A percentile compares a stretch with the other conserved stretches of the same genome.
These are phyloP conservation scores for Fusarium pseudocircinatum DNA, from an alignment of 2,329 filamentous ascomycete species.

Conservation along the genomic window DNA sequence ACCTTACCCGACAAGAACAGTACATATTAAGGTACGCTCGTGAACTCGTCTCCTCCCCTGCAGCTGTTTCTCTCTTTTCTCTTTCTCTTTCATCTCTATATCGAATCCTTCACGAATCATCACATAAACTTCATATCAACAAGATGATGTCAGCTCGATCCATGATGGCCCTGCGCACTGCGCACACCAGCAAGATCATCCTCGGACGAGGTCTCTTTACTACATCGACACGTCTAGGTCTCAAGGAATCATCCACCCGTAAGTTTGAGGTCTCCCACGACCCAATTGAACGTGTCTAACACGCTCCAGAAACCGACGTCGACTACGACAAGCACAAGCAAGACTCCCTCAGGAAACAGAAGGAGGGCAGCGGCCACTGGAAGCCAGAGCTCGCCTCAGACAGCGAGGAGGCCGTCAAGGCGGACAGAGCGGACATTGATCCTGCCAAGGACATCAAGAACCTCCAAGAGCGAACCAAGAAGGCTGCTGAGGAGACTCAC, in stretches of 20 bases:
- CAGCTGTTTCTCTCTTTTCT: background rate
- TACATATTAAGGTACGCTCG: conserved; percentile 29
- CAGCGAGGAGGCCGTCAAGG: conserved; percentile 81
- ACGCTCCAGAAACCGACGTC: conserved; percentile 46
- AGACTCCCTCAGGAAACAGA: conserved; percentile 72
- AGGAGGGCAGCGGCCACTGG: conserved; percentile 77
- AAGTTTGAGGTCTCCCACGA: conserved; percentile 16
- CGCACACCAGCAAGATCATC: conserved; percentile 31
- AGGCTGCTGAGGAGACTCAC: conserved; percentile 56
- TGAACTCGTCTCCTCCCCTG: background rate
- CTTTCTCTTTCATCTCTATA: background rate
- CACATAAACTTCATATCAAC: background rate
- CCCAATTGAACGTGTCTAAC: conserved; percentile 3
- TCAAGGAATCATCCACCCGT: conserved; percentile 53
- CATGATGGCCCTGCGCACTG: conserved; percentile 39
- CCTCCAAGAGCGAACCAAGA: conserved; percentile 69
- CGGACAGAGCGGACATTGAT: conserved; percentile 60
- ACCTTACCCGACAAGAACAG: background rate
- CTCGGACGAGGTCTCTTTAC: conserved; percentile 41
- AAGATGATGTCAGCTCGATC: conserved; percentile 40
- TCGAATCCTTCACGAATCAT: background rate
- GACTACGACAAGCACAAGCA: conserved; percentile 68
- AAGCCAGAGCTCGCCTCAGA: conserved; percentile 80
- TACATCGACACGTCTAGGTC: conserved; percentile 41
- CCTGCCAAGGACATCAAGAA: conserved; percentile 53